Base-by-base conservation (phyloP, 495 filamentous ascomycete genomes). In the Penicillium cinerascens region DNA sequence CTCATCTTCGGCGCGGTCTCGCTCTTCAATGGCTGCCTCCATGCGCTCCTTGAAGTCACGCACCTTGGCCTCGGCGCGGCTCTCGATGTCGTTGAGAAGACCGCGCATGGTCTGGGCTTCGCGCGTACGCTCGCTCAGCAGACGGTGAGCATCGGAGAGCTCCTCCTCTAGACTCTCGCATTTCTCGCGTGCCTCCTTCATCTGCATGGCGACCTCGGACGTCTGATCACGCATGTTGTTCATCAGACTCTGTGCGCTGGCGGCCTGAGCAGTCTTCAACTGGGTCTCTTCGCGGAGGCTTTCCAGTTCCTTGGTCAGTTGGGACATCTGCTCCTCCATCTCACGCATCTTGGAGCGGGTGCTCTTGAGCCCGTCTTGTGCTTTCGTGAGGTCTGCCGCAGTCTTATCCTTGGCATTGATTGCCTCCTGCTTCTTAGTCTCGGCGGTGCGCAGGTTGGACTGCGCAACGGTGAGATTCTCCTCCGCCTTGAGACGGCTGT, bases 31-130 rank as follows among this genome's bases (percentile, higher is more conserved):
- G 0, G 90, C 90, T 0, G 86, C 76, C 52, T 97, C 93, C 83
- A 97, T 87, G 16, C 84, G 80, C 58, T 91, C 87, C 60, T 91
- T 87, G 82, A 95, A 91, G 56, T 97, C 95, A 23, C 88, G 82
- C 6, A 89, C 78, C 61, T 89, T 87, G 33, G 76, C 72, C 33
- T 96, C 91, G 10, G 93, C 80, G 37, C 89, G 80, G 49, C 87
- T 78, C 64, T 97, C 91, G 20, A 90, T 89, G 50, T 97, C 93
- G 41, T 84, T 86, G 7, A 98, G 76, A 42, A 97, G 76, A 21
- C 91, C 78, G 35, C 93, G 82, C 92, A 98, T 97, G 2, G 90
- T 97, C 68, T 98, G 92, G 3, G 84, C 89, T 69, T 98, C 95
- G 20, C 93, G 83, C n/a, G 88, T 92, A 16, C 95, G 85, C 69